Conservation (phyloP, 768 basidiomycete genomes). For the Holtermanniella nyarrowii region DNA sequence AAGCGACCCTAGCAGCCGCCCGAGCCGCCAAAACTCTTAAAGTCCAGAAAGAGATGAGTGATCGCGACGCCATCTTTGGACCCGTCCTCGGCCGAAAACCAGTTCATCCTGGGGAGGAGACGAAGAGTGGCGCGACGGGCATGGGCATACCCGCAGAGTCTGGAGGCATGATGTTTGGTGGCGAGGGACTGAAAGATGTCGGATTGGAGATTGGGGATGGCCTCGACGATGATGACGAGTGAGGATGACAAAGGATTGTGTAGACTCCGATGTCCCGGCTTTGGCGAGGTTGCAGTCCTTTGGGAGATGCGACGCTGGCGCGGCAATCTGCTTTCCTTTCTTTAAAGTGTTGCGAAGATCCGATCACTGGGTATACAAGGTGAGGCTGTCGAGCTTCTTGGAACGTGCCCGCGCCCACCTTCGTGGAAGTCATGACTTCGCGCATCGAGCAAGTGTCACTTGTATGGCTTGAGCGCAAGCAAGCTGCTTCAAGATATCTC, state of each 20-base stretch:
- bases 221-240: slow-evolving; percentile 8
- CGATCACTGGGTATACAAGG: too few species aligned
- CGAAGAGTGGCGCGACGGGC: slow-evolving; percentile 10
- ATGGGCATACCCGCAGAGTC: slow-evolving; percentile 31
- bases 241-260: not conserved
- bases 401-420: too few species aligned
- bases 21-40: slow-evolving; percentile 26
- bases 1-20: slow-evolving; percentile 27
- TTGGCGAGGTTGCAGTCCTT: not conserved
- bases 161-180: slow-evolving; percentile 23
- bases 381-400: too few species aligned
- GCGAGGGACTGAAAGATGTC: slow-evolving; percentile 29
- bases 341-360: too few species aligned
- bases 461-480: not conserved
- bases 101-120: not conserved
- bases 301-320: not conserved
- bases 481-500: not conserved
- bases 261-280: not conserved
- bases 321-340: not conserved
- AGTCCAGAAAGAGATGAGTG: slow-evolving; percentile 13
- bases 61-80: slow-evolving; percentile 32
- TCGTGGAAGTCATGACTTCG: too few species aligned
- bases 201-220: slow-evolving; percentile 14
- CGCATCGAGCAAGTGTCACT: not conserved
- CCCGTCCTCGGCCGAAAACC: slow-evolving; percentile 7